Conservation (phyloP, 192 early-diverging fungal species). For the Coemansia brasiliensis region DNA sequence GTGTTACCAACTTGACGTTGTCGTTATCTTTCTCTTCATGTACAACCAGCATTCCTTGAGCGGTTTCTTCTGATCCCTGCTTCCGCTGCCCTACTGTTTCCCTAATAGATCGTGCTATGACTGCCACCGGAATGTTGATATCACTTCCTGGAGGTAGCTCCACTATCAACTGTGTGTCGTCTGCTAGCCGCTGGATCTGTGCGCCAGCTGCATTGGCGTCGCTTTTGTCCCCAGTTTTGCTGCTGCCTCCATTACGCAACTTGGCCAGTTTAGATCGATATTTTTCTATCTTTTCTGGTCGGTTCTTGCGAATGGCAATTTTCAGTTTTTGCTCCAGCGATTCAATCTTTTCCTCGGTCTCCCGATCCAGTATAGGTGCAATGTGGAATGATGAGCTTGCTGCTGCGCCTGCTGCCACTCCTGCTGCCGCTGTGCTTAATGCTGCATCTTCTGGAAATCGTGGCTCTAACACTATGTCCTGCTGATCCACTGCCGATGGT, state of each 20-base stretch:
- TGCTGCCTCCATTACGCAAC: slow-evolving; percentile 51
- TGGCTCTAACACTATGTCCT: slow-evolving; percentile 17
- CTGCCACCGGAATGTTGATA: slow-evolving; percentile 38
- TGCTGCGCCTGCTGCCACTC: no score
- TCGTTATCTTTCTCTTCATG: slow-evolving; percentile 54
- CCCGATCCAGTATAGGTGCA: slow-evolving; percentile 33
- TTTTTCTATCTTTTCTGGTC: slow-evolving; percentile 84
- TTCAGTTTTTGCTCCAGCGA: slow-evolving; percentile 95
- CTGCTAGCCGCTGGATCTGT: slow-evolving; percentile 30
- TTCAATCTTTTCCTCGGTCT: slow-evolving; percentile 93
- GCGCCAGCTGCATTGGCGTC: background rate
- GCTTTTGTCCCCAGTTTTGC: background rate
- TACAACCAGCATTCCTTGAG: slow-evolving; percentile 27
- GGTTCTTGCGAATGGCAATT: slow-evolving; percentile 88
- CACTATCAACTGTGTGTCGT: slow-evolving; percentile 29
- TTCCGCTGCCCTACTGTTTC: background rate
- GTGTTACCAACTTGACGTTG: slow-evolving; percentile 46
- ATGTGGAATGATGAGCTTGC: background rate
- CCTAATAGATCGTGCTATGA: background rate
- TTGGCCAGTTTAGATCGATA: slow-evolving; percentile 73
- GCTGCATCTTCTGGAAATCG: slow-evolving; percentile 29
- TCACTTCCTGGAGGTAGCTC: slow-evolving; percentile 28
- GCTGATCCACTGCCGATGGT: background rate
- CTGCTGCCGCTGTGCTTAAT: background rate
- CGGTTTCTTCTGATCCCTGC: background rate